Evolutionary conservation across 2,329 filamentous ascomycete genomes (phyloP).

Genomic region (Xylaria sp.): DNA sequence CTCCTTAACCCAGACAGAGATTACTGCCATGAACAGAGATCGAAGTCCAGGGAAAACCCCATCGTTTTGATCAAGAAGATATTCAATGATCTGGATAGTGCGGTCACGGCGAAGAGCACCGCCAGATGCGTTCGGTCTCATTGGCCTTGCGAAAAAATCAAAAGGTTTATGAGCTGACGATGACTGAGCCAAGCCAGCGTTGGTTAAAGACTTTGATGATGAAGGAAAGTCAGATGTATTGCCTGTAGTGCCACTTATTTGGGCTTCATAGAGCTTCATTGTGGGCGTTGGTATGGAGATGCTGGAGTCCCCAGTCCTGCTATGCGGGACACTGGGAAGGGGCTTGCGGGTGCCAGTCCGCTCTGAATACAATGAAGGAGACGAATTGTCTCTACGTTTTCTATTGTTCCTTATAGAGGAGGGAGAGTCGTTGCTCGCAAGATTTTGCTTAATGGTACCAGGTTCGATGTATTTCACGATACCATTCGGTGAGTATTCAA

Average conservation of each 20-base stretch:
- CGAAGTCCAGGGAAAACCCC: conserved; percentile 60
- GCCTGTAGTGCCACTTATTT: not conserved
- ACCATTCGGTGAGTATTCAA: not conserved
- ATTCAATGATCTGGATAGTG: conserved; percentile 48
- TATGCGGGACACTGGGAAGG: conserved; percentile 17
- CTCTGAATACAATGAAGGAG: not conserved
- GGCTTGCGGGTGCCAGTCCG: conserved; percentile 20
- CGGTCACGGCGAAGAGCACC: conserved; percentile 42
- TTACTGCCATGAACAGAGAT: conserved; percentile 55
- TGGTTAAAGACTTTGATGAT: not conserved
- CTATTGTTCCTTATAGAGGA: not conserved
- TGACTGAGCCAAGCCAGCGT: not conserved
- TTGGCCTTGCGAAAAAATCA: conserved; percentile 27
- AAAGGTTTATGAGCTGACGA: conserved; percentile 22
- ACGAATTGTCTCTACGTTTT: not conserved
- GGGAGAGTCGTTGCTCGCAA: not conserved
- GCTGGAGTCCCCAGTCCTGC: not conserved
- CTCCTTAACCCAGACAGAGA: conserved; percentile 51
- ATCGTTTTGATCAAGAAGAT: conserved; percentile 48
- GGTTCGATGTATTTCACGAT: not conserved
- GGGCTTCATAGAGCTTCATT: not conserved
- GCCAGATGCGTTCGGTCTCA: conserved; percentile 40
- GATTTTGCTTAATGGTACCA: not conserved
- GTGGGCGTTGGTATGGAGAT: not conserved
- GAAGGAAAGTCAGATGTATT: not conserved